Conservation (phyloP, 257 asterid genomes). For the Gentiana dahurica region DNA sequence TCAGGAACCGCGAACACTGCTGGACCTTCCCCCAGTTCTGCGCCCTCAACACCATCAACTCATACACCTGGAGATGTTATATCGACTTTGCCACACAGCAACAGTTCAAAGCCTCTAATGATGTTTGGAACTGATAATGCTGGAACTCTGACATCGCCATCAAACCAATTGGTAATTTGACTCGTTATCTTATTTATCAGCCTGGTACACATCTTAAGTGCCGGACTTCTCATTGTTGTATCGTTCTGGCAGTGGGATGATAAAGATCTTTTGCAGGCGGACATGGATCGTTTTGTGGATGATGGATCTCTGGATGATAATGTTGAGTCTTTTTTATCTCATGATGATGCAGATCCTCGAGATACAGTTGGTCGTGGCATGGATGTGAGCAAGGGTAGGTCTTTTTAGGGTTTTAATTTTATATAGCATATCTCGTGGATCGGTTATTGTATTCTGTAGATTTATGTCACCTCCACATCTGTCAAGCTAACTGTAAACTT, state of each 20-base stretch:
- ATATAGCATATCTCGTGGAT: no score
- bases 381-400: slow-evolving; percentile 84
- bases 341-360: slow-evolving; percentile 85
- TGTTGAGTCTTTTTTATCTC: slow-evolving; percentile 87
- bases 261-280: slow-evolving; percentile 89
- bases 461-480: no score
- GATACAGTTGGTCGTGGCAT: slow-evolving; percentile 82
- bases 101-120: slow-evolving; percentile 74
- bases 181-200: slow-evolving; percentile 5
- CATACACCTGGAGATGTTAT: slow-evolving; percentile 96
- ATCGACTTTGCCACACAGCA: slow-evolving; percentile 73
- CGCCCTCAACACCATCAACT: slow-evolving; percentile 97
- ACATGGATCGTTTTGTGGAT: slow-evolving; percentile 94
- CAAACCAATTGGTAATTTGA: slow-evolving; percentile 72
- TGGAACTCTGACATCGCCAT: slow-evolving; percentile 80
- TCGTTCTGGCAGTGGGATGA: slow-evolving; percentile 82
- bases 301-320: slow-evolving; percentile 86
- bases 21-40: slow-evolving; percentile 98
- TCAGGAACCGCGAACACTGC: slow-evolving; percentile 97
- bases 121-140: slow-evolving; percentile 79
- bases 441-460: no score
- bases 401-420: not conserved
- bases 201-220: not conserved
- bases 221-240: slow-evolving; percentile 18
- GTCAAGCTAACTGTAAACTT: no score